Evolutionary conservation across 306 rosid species (phyloP), one percentile per base, ranked within the genome.

Genomic region (Luffa aegyptiaca): DNA sequence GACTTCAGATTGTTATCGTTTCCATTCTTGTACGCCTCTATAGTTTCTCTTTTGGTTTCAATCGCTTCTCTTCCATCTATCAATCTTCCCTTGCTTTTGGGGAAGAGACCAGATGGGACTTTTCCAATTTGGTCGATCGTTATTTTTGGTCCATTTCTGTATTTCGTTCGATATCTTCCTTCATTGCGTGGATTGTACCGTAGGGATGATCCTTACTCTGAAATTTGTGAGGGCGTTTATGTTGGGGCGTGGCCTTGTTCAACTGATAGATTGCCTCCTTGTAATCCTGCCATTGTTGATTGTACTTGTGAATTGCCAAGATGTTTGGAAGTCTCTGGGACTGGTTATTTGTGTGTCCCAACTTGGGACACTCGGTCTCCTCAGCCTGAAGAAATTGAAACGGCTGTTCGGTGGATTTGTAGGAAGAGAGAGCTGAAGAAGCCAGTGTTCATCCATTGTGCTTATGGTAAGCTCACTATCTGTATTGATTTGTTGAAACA

Each of bases 241-340:
- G 97, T 95, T 35, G 98, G 98, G 3, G 98, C 92, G 5, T 95
- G 98, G 98, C 98, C 98, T 26, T 76, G 80, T 72, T 88, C 92
- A 1, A 90, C 85, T 10, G 92, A 86, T 4, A 89, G 81, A 80
- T 31, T 95, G 88, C 98, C 97, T 14, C 97, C 97, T 0, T 92
- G 91, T 12, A 88, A 88, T 39, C 96, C 97, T 7, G 97, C 97
- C 26, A 59, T 95, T 53, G 20, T 95, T 64, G 98, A 95, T 80
- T 95, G 98, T 81, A 92, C 98, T 39, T 89, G 93, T 83, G 98
- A 95, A 86, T 82, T 95, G 11, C 98, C 98, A 0, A 88, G 94
- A 74, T 61, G 45, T 69, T 63, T 80, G 33, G 90, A 84, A 10
- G 79, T 89, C 64, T 82, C 86, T 0, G 91, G 84, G 31, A 68